These are phyloP conservation scores for Phytophthora pluvialis DNA, from an alignment of 352 stramenopile genomes.

Conservation along the genomic window DNA sequence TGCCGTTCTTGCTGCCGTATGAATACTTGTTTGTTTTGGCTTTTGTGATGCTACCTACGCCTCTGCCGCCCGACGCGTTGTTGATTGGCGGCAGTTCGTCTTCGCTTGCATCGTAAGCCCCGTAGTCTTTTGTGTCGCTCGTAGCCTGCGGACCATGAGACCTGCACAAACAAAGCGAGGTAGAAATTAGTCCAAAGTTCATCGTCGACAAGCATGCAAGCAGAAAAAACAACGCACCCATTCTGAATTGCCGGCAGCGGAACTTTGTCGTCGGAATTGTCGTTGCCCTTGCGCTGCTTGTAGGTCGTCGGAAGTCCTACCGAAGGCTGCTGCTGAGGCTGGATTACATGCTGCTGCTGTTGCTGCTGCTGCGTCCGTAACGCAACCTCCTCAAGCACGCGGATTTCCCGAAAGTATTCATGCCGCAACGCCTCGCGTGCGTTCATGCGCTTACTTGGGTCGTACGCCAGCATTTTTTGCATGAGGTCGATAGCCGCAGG, in stretches of 20 bases:
- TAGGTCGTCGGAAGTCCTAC: constrained; percentile 32
- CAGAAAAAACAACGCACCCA: constrained; percentile 27
- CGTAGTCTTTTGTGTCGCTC: constrained; percentile 35
- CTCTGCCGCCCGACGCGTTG: constrained; percentile 16
- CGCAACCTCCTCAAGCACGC: constrained; percentile 79
- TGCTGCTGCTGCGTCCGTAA: constrained; percentile 41
- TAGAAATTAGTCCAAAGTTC: not conserved
- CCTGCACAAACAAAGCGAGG: constrained; percentile 4
- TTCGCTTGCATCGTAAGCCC: constrained; percentile 37
- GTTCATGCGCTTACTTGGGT: constrained; percentile 90
- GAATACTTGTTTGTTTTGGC: constrained; percentile 42
- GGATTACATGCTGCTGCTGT: constrained; percentile 38
- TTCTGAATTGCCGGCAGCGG: constrained; percentile 64
- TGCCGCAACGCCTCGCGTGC: constrained; percentile 90
- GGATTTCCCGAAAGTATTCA: constrained; percentile 90
- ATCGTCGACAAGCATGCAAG: not conserved
- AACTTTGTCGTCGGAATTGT: constrained; percentile 54
- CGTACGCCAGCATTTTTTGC: constrained; percentile 89
- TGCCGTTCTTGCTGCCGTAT: constrained; percentile 28
- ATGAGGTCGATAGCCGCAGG: constrained; percentile 89
- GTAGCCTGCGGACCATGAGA: constrained; percentile 31
- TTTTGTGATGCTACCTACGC: constrained; percentile 20
- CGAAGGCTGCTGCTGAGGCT: constrained; percentile 35
- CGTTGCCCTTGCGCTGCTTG: constrained; percentile 59
- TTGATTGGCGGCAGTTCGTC: constrained; percentile 66